These are phyloP conservation scores for barley (Hordeum vulgare) DNA, from an alignment of 176 grass and related monocot species.

Conservation along the genomic window MorexV3_pseudomolecules_assembly NC_058523.1:406974659-406975158, in stretches of 20 bases:
- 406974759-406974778: background rate
- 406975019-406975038: background rate
- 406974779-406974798: background rate
- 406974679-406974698: too few relatives aligned
- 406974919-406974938: background rate
- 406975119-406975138: conserved; percentile 24
- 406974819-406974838: conserved; percentile 17
- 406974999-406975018: background rate
- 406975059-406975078: background rate
- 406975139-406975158: background rate
- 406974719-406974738: background rate
- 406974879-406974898: background rate
- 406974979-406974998: background rate
- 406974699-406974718: background rate
- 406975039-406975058: background rate
- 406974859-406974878: background rate
- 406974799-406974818: conserved; percentile 22
- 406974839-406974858: conserved; percentile 2
- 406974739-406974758: background rate
- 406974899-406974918: background rate
- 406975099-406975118: conserved; percentile 33
- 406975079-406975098: background rate
- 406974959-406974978: background rate
- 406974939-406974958: background rate
- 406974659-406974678: background rate